Evolutionary conservation across 2,329 filamentous ascomycete genomes (phyloP).

Genomic region (Aureobasidium lini): DNA sequence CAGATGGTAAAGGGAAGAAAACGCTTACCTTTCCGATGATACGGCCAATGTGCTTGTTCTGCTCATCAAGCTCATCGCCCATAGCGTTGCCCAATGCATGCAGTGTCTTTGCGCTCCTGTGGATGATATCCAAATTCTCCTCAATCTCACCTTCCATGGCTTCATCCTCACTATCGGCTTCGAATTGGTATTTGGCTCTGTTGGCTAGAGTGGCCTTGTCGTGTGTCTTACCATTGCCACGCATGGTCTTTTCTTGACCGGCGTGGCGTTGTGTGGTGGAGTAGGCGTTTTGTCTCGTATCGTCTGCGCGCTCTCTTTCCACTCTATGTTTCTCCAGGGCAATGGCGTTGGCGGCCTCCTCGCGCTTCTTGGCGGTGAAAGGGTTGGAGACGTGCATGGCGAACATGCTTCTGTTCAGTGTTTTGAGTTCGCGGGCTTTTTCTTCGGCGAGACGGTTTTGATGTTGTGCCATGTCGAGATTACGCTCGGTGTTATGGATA

Average conservation of each 20-base stretch:
- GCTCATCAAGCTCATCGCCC: slow-evolving; percentile 64
- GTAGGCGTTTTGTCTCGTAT: slow-evolving; percentile 48
- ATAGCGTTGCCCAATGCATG: slow-evolving; percentile 69
- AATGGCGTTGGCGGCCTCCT: slow-evolving; percentile 54
- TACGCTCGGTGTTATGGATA: slow-evolving; percentile 73
- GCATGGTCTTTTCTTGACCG: slow-evolving; percentile 50
- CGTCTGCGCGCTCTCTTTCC: slow-evolving; percentile 51
- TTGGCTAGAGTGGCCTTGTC: slow-evolving; percentile 52
- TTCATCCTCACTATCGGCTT: slow-evolving; percentile 64
- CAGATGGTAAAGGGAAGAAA: background rate
- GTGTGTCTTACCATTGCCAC: slow-evolving; percentile 39
- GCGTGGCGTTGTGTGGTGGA: slow-evolving; percentile 52
- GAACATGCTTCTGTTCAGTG: slow-evolving; percentile 85
- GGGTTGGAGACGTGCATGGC: slow-evolving; percentile 43
- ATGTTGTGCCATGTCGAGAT: slow-evolving; percentile 66
- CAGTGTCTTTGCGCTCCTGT: slow-evolving; percentile 58
- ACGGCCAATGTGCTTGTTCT: slow-evolving; percentile 70
- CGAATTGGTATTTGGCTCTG: slow-evolving; percentile 67
- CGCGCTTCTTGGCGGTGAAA: slow-evolving; percentile 60
- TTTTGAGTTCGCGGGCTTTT: slow-evolving; percentile 75
- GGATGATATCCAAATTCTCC: slow-evolving; percentile 52
- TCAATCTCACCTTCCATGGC: slow-evolving; percentile 48
- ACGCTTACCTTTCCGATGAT: slow-evolving; percentile 66
- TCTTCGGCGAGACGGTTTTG: slow-evolving; percentile 71
- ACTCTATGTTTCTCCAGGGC: slow-evolving; percentile 58